A percentile compares a stretch with the other conserved stretches of the same genome.
These are phyloP conservation scores for Novymonas esmeraldas DNA, from an alignment of 208 protist species.

Conservation along the genomic window DNA sequence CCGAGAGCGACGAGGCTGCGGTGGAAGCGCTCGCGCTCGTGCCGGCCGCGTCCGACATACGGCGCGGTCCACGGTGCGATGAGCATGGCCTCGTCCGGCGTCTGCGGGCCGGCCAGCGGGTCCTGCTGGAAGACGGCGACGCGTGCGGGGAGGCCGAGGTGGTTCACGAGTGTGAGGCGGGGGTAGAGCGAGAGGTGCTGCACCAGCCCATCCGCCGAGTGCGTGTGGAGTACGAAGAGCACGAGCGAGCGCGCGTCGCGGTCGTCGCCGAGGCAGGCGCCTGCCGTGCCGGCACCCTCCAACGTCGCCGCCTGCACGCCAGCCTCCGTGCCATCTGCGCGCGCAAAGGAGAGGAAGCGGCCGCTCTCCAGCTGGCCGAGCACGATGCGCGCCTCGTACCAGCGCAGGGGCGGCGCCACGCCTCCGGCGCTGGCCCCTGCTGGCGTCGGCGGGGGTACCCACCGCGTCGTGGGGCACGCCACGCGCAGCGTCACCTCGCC, in stretches of 20 bases:
- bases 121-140: constrained; percentile 68
- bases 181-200: constrained; percentile 64
- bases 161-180: constrained; percentile 70
- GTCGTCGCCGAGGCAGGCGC: constrained; percentile 4
- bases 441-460: constrained; percentile 6
- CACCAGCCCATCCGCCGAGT: constrained; percentile 49
- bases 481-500: constrained; percentile 27
- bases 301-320: neutral
- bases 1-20: constrained; percentile 56
- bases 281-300: neutral
- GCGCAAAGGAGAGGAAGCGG: constrained; percentile 24
- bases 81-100: constrained; percentile 32
- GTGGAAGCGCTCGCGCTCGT: constrained; percentile 33
- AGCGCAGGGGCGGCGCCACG: constrained; percentile 2
- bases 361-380: constrained; percentile 33
- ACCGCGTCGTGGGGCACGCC: constrained; percentile 27
- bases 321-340: neutral
- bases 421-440: neutral
- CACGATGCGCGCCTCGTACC: constrained; percentile 33
- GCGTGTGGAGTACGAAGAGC: constrained; percentile 56
- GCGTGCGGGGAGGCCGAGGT: constrained; percentile 65
- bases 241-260: constrained; percentile 48
- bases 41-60: constrained; percentile 13
- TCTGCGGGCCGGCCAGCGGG: constrained; percentile 43
- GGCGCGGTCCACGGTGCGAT: constrained; percentile 41